Evolutionary conservation across 2,329 filamentous ascomycete genomes (phyloP).

Genomic region (Aureobasidium sp.): DNA sequence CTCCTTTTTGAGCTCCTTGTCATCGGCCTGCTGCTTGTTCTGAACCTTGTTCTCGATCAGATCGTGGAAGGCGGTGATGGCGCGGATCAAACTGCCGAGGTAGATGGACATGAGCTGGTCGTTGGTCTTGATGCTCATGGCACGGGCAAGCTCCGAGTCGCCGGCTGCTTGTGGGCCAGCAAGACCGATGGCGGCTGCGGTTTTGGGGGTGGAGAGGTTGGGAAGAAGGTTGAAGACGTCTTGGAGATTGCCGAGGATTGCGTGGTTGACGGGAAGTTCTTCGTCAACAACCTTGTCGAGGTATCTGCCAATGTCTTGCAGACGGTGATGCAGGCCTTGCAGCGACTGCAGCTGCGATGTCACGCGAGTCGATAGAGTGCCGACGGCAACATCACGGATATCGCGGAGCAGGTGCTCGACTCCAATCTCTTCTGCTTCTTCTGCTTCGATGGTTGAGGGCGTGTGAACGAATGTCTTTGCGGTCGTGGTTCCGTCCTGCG

Average conservation of each 20-base stretch:
- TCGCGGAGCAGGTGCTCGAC: constrained; percentile 96
- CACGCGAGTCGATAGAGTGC: constrained; percentile 91
- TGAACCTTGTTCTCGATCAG: constrained; percentile 99
- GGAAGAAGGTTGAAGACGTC: constrained; percentile 98
- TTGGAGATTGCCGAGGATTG: constrained; percentile 95
- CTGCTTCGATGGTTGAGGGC: constrained; percentile 94
- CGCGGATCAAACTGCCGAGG: constrained; percentile 89
- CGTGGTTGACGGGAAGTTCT: constrained; percentile 91
- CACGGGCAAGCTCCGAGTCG: constrained; percentile 82
- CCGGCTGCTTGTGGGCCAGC: constrained; percentile 52
- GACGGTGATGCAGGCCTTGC: constrained; percentile 86
- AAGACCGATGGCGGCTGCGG: constrained; percentile 44
- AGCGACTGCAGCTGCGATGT: constrained; percentile 96
- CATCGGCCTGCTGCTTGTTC: constrained; percentile 93
- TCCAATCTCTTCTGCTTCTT: constrained; percentile 97
- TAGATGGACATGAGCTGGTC: constrained; percentile 99
- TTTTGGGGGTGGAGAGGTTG: constrained; percentile 79
- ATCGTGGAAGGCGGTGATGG: constrained; percentile 98
- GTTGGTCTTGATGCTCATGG: constrained; percentile 98
- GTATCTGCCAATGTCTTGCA: constrained; percentile 92
- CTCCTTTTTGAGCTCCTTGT: constrained; percentile 78
- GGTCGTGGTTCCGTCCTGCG: constrained; percentile 92
- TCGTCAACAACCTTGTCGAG: constrained; percentile 92
- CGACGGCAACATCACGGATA: constrained; percentile 95
- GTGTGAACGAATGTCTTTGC: constrained; percentile 98